Conservation (phyloP, 768 basidiomycete species). For the Lactarius hatsudake region DNA sequence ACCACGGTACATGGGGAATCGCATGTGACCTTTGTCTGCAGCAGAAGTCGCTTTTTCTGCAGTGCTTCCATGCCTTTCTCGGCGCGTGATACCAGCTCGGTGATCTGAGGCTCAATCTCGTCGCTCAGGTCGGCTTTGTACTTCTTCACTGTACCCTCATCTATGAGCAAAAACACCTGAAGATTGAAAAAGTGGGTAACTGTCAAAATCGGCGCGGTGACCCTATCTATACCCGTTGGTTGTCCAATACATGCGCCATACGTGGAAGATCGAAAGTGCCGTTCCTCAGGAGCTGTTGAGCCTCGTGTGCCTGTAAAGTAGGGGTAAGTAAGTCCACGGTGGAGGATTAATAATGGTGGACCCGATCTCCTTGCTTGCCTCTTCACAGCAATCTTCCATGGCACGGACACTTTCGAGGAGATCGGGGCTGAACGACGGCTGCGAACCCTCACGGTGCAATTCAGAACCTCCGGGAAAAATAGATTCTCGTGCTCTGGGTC, state of each 20-base stretch:
- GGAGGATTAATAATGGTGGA: background rate
- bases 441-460: constrained; percentile 58
- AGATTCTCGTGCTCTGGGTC: constrained; percentile 54
- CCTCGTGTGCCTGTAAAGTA: constrained; percentile 54
- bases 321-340: background rate
- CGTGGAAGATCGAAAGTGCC: constrained; percentile 72
- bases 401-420: constrained; percentile 73
- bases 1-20: background rate
- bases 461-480: constrained; percentile 68
- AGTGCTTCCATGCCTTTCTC: constrained; percentile 64
- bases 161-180: constrained; percentile 72
- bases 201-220: background rate
- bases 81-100: constrained; percentile 67
- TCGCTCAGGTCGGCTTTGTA: constrained; percentile 76
- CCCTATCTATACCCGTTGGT: constrained; percentile 56
- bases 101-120: constrained; percentile 79
- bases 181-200: background rate
- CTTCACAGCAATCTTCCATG: constrained; percentile 80
- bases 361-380: constrained; percentile 41
- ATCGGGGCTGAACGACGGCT: constrained; percentile 66
- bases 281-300: constrained; percentile 63
- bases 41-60: constrained; percentile 56
- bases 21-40: constrained; percentile 58
- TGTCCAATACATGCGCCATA: constrained; percentile 65
- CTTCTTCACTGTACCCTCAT: constrained; percentile 66